Evolutionary conservation across 345 rosid species (phyloP).

Genomic region (Heritiera fomes): DNA sequence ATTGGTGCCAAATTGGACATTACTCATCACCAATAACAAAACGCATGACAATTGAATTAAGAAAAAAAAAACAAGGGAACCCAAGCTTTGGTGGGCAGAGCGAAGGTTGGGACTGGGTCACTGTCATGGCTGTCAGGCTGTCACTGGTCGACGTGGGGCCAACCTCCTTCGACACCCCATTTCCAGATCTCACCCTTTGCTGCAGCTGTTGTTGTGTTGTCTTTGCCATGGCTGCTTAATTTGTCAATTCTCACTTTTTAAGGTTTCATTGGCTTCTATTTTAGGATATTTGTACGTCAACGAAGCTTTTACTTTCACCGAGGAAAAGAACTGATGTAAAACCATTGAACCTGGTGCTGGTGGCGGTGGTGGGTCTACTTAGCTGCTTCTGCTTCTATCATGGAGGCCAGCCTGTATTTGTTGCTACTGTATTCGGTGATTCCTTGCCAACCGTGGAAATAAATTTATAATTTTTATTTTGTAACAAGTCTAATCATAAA

Average conservation of each 20-base stretch:
- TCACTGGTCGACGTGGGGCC: not conserved
- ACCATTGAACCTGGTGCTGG: not conserved
- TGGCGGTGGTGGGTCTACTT: not conserved
- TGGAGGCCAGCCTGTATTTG: not conserved
- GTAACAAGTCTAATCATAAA: no score
- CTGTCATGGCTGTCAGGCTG: not conserved
- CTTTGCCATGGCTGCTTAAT: not conserved
- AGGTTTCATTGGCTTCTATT: not conserved
- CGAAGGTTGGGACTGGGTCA: not conserved
- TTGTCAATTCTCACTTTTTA: not conserved
- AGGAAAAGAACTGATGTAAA: not conserved
- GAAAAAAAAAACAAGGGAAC: not conserved
- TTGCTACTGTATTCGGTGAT: not conserved
- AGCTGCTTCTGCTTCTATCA: not conserved
- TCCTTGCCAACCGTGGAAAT: not conserved
- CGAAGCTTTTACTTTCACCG: not conserved
- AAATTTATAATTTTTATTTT: no score
- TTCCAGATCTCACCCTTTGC: not conserved
- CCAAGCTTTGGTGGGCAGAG: not conserved
- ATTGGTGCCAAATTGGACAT: not conserved
- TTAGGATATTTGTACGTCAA: not conserved
- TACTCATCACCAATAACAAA: conserved; percentile 4
- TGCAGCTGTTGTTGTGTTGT: not conserved
- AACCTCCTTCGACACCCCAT: not conserved
- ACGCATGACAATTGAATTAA: not conserved